Evolutionary conservation across 495 filamentous ascomycete genomes (phyloP), one percentile per base, ranked within the genome.

Genomic region (Annulohypoxylon maeteangense): DNA sequence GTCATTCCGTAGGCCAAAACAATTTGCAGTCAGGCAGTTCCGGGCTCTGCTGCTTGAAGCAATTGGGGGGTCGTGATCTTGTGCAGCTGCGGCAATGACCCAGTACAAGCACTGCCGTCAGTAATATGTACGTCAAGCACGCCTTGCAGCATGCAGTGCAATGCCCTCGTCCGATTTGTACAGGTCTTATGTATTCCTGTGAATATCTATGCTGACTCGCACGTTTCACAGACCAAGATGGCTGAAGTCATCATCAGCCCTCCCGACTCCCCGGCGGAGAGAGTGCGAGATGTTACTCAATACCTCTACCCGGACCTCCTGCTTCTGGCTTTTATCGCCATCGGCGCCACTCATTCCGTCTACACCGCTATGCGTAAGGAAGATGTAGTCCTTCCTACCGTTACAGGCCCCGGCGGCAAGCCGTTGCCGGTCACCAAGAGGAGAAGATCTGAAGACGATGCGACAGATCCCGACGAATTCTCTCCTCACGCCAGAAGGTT

Each of bases 351-450:
- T 16, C 79, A 84, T 65, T 82, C 80, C 60, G 76, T 85, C 32
- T 71, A 82, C 78, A 80, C 71, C 31, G 78, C 82, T 42, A 79
- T 77, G 56, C 79, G 76, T n/a, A 81, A 81, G 61, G 81, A 82
- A 32, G 78, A 81, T 65, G 65, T 81, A 18, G 74, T 78, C 50
- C 65, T 62, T 8, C 79, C 83, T 25, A 76, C 75, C 31, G 77
- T 76, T 56, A 79, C 42, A 53, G 92, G 93, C 12, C 94, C 93
- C 0, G 92, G 91, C 36, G 94, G 93, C 57, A 92, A 94, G 76
- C 92, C 92, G 14, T 82, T 97, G 22, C 93, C 94, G 32, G 75
- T 85, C 58, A 87, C 83, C 66, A 85, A 83, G 68, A 79, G 77
- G 66, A 83, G 81, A 75, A 74, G 78, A 42, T 72, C 79, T 53